These are phyloP conservation scores for Pseudohalonectria lignicola DNA, from an alignment of 2,329 filamentous ascomycete genomes.

Conservation along the genomic window DNA sequence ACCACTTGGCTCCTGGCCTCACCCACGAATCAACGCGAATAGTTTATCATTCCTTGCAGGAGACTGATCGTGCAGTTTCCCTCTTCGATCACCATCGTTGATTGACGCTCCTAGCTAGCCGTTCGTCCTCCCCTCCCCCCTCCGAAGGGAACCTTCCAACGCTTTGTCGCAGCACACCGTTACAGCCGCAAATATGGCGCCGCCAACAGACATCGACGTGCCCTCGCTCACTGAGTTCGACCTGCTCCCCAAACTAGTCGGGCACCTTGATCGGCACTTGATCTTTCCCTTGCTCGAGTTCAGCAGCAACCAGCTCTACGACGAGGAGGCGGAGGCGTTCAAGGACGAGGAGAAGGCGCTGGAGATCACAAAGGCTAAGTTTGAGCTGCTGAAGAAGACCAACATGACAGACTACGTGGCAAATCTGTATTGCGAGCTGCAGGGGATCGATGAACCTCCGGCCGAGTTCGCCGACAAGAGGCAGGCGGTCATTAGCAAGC, in stretches of 20 bases:
- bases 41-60: constrained; percentile 3
- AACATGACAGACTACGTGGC: constrained; percentile 99
- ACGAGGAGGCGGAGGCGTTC: constrained; percentile 43
- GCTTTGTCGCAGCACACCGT: too few relatives aligned
- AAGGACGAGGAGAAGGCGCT: constrained; percentile 43
- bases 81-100: too few relatives aligned
- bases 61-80: too few relatives aligned
- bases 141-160: too few relatives aligned
- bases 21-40: constrained; percentile 1
- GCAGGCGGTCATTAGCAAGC: constrained; percentile 72
- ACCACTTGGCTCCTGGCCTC: not conserved
- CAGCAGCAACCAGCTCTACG: constrained; percentile 69
- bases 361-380: constrained; percentile 78
- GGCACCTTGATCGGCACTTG: constrained; percentile 87
- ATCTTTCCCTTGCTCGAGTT: constrained; percentile 96
- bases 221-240: constrained; percentile 18
- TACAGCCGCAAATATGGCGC: constrained; percentile 22
- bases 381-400: constrained; percentile 87
- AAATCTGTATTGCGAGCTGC: constrained; percentile 79
- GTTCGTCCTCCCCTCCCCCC: too few relatives aligned
- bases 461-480: constrained; percentile 82
- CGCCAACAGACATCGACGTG: constrained; percentile 4
- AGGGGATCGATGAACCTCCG: constrained; percentile 67
- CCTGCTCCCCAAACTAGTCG: constrained; percentile 77
- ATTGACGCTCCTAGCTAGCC: too few relatives aligned